Conservation (phyloP, 805 yeast species). For the Saturnispora sekii region DNA sequence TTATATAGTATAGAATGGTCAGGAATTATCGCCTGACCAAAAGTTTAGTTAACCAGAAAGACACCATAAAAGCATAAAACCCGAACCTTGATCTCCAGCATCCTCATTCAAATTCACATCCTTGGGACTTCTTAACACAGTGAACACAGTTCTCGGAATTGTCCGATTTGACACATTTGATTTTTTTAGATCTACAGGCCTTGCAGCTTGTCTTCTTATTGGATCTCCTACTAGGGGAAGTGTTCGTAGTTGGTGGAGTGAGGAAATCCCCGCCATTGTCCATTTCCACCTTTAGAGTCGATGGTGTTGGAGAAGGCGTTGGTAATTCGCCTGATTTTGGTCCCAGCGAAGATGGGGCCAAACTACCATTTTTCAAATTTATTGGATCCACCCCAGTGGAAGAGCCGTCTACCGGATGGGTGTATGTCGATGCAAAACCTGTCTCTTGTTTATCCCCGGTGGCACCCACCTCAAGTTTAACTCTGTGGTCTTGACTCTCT, state of each 20-base stretch:
- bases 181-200: conserved; percentile 27
- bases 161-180: conserved; percentile 26
- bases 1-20: neutral
- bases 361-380: too few relatives aligned
- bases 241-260: neutral
- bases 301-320: conserved; percentile 6
- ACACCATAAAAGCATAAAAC: too few relatives aligned
- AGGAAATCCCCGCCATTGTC: neutral
- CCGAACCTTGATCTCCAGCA: conserved; percentile 7
- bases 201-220: conserved; percentile 28
- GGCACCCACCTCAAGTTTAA: neutral
- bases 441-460: too few relatives aligned
- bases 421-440: too few relatives aligned
- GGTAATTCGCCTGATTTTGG: conserved; percentile 1
- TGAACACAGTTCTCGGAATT: conserved; percentile 18
- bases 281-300: neutral
- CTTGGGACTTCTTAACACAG: conserved; percentile 23
- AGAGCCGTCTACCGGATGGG: too few relatives aligned
- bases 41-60: too few relatives aligned
- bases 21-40: too few relatives aligned
- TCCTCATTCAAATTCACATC: conserved; percentile 52
- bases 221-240: conserved; percentile 10
- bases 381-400: too few relatives aligned
- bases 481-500: neutral
- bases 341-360: too few relatives aligned